Base-by-base conservation (phyloP, 2,329 filamentous ascomycete genomes). In the Fusarium chaquense region DNA sequence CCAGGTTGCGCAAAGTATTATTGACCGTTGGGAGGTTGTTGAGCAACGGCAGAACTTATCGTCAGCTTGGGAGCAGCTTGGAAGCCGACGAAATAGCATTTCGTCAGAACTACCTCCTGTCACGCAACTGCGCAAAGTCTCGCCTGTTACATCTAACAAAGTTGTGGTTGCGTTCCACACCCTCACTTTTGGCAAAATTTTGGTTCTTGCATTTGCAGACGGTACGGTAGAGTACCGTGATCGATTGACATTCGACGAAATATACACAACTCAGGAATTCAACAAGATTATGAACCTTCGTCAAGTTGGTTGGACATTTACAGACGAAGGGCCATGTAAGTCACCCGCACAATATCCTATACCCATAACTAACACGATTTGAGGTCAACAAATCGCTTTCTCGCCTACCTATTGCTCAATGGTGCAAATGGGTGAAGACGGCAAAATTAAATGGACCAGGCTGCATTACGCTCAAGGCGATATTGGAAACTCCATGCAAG, bases 11-110 rank as follows among this genome's bases (percentile, higher is more conserved):
- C 89, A 91, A 71, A 97, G 90, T 71, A 87, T 94, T 41, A 84
- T 98, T 66, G 90, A 93, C 67, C 87, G 91, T 66, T 98, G 95
- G 95, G 91, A 96, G 71, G 82, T 97, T 16, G 78, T 95, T 12
- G 89, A 92, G 33, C 85, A 88, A 49, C 81, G 86, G n/a, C 88
- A 91, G 67, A 84, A 82, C 12, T 81, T 97, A 10, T 92, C 96
- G 76, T 81, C 90, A 3, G 91, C 91, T 15, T 95, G 97, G 76
- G 91, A 93, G 70, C 91, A 94, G 72, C 84, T 96, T 28, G 88
- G 89, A 10, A 78, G 78, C 44, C 88, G 91, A 71, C 89, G 88
- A 74, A 89, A 87, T 74, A 87, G 84, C 47, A 61, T 79, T 52
- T 74, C 78, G 15, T 74, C 76, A 13, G 79, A 81, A 33, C 68